Conservation (phyloP, 2,329 filamentous ascomycete species). For the Colletotrichum echinochloae region DNA sequence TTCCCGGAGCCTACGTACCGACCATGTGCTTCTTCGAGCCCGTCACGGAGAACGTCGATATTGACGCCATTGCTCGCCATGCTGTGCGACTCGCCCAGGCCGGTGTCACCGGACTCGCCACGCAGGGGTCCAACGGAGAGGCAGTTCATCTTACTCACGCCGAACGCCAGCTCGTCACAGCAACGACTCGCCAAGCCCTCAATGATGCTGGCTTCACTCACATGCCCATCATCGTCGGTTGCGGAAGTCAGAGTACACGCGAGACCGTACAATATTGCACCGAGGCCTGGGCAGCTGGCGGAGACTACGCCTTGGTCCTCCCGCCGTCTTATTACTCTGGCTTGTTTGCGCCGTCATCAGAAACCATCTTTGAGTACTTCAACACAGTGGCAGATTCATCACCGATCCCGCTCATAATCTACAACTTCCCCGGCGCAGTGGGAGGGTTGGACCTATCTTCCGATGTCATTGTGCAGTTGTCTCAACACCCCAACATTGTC, state of each 20-base stretch:
- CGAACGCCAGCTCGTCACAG: slow-evolving; percentile 77
- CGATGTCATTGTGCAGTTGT: slow-evolving; percentile 69
- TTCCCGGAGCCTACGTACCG: slow-evolving; percentile 76
- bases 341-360: slow-evolving; percentile 70
- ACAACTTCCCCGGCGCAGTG: slow-evolving; percentile 76
- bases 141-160: slow-evolving; percentile 80
- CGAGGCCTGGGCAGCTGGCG: slow-evolving; percentile 76
- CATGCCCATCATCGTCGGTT: slow-evolving; percentile 81
- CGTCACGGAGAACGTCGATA: slow-evolving; percentile 75
- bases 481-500: slow-evolving; percentile 73
- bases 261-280: slow-evolving; percentile 78
- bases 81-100: slow-evolving; percentile 79
- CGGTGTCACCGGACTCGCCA: slow-evolving; percentile 79
- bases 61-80: slow-evolving; percentile 67
- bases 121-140: slow-evolving; percentile 86
- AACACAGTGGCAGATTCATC: slow-evolving; percentile 71
- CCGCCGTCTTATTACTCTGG: slow-evolving; percentile 81
- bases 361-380: slow-evolving; percentile 76
- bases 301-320: slow-evolving; percentile 80
- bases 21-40: slow-evolving; percentile 80
- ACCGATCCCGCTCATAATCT: slow-evolving; percentile 75
- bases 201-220: slow-evolving; percentile 73
- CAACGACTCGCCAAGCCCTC: slow-evolving; percentile 76
- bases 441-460: slow-evolving; percentile 74
- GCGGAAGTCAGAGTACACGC: slow-evolving; percentile 77